Evolutionary conservation across 1,284 basidiomycete genomes (phyloP).

Genomic region (Phaffia rhodozyma): DNA sequence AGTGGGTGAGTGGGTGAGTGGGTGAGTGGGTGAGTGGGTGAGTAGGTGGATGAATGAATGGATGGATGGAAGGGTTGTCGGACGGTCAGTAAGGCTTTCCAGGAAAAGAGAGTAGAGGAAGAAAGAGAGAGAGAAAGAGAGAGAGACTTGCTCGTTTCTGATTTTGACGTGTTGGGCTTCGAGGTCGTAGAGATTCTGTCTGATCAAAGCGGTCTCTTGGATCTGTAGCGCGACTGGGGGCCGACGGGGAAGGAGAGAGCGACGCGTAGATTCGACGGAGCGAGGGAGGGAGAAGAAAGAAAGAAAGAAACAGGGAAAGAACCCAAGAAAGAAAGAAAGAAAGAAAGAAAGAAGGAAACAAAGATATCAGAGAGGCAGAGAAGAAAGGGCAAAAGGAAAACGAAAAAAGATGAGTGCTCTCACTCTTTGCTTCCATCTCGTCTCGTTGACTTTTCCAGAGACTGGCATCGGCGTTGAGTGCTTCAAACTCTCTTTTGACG

Average conservation of each 20-base stretch:
- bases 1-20: no score
- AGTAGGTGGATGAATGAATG: no score
- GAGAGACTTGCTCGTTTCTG: constrained; percentile 44
- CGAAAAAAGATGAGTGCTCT: constrained; percentile 26
- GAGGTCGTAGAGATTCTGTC: constrained; percentile 63
- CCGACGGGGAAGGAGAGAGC: not conserved
- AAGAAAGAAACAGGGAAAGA: no score
- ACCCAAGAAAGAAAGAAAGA: no score
- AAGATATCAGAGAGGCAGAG: not conserved
- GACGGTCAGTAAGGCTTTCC: not conserved
- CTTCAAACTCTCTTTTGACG: constrained; percentile 77
- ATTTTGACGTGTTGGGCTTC: constrained; percentile 60
- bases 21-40: no score
- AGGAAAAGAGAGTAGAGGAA: not conserved
- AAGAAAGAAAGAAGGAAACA: not conserved
- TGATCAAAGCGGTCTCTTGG: constrained; percentile 58
- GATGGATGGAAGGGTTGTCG: not conserved
- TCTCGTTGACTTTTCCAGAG: constrained; percentile 66
- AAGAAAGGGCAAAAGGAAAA: no score
- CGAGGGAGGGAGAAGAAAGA: no score
- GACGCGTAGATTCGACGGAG: constrained; percentile 3
- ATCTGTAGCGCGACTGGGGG: constrained; percentile 50
- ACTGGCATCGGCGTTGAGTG: constrained; percentile 55
- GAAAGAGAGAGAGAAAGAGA: not conserved
- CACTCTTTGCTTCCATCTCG: constrained; percentile 79